phyloP scores from a whole-genome alignment of 192 early-diverging fungal species.

The Gaertneriomyces sp. region DNA sequence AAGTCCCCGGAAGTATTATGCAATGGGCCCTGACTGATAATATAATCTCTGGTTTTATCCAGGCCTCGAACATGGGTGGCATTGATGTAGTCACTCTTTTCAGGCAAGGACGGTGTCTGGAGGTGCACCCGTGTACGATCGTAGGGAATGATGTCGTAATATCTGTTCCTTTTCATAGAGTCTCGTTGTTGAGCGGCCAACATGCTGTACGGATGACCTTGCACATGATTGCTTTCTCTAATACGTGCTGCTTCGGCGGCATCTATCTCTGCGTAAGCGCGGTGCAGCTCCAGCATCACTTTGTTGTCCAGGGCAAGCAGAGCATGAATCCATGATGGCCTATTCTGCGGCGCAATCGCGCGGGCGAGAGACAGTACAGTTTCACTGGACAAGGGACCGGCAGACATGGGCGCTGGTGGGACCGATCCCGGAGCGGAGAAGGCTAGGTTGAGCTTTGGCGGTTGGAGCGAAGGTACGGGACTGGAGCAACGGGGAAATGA shows the following conservation, averaged over 20 bases:
- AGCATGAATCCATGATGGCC: conserved; percentile 20
- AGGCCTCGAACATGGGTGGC: conserved; percentile 63
- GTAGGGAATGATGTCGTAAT: conserved; percentile 51
- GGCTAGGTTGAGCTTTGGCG: conserved; percentile 26
- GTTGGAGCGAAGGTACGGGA: conserved; percentile 1
- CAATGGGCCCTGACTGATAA: conserved; percentile 87
- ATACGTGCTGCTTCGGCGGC: conserved; percentile 9
- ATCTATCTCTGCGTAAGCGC: conserved; percentile 22
- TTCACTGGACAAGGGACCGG: conserved; percentile 13
- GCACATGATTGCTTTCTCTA: background rate
- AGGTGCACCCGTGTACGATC: conserved; percentile 45
- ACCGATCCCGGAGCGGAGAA: conserved; percentile 15
- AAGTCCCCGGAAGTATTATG: conserved; percentile 72
- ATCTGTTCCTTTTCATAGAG: conserved; percentile 26
- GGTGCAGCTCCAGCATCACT: background rate
- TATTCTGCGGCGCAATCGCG: conserved; percentile 8
- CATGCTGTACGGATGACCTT: conserved; percentile 11
- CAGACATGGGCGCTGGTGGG: conserved; percentile 29
- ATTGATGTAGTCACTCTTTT: conserved; percentile 73
- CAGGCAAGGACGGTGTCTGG: conserved; percentile 8
- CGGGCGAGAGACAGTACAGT: conserved; percentile 11
- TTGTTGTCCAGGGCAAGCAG: conserved; percentile 10
- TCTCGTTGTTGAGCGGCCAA: conserved; percentile 8
- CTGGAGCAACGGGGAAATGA: no score
- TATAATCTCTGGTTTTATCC: conserved; percentile 54